phyloP scores from a whole-genome alignment of 2,329 filamentous ascomycete species.

The Trichothecium sympodiale region DNA sequence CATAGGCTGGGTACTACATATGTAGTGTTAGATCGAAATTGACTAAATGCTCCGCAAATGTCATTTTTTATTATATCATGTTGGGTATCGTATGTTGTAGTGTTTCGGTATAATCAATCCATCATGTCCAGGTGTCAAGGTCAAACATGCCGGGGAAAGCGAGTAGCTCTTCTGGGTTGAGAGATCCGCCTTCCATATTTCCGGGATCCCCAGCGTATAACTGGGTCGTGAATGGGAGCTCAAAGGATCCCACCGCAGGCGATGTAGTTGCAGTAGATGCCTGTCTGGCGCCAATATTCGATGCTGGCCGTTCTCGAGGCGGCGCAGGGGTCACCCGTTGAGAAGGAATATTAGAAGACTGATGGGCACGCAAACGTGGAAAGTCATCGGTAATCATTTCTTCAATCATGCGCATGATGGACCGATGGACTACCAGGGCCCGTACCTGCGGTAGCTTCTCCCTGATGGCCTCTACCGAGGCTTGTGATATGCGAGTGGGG shows the following conservation, averaged over 20 bases:
- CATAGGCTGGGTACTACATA: too few species aligned
- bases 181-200: background rate
- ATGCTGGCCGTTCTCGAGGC: background rate
- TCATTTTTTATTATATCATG: too few species aligned
- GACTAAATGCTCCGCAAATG: too few species aligned
- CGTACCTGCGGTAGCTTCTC: slow-evolving; percentile 8
- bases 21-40: too few species aligned
- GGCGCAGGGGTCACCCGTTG: background rate
- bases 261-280: background rate
- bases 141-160: slow-evolving; percentile 7
- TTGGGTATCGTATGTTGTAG: too few species aligned
- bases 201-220: slow-evolving; percentile 2
- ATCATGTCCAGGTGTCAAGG: slow-evolving; percentile 3
- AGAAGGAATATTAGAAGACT: slow-evolving; percentile 1
- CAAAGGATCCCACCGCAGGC: slow-evolving; percentile 2
- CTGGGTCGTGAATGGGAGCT: slow-evolving; percentile 4
- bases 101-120: too few species aligned
- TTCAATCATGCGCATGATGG: slow-evolving; percentile 6
- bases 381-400: slow-evolving; percentile 8
- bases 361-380: slow-evolving; percentile 3
- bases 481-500: slow-evolving; percentile 3
- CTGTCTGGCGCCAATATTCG: background rate
- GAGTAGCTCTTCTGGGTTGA: slow-evolving; percentile 6
- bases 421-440: slow-evolving; percentile 4
- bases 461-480: slow-evolving; percentile 4